These are phyloP conservation scores for Ophiostoma novo-ulmi DNA, from an alignment of 2,329 filamentous ascomycete genomes.

Conservation along the genomic window DNA sequence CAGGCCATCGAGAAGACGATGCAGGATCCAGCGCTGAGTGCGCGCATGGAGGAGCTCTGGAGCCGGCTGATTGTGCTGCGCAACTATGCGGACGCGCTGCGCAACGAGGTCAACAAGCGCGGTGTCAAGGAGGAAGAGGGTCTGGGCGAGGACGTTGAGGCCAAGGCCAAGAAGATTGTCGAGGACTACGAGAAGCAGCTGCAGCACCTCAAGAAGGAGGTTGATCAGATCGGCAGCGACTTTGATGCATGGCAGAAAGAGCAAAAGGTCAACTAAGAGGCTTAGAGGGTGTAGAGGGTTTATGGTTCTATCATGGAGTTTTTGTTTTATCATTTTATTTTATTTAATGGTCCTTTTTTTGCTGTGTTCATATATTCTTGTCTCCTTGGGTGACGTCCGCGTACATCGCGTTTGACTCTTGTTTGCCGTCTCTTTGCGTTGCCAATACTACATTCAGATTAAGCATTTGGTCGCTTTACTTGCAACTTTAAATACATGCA, in stretches of 20 bases:
- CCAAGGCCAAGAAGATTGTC: conserved; percentile 72
- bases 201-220: conserved; percentile 66
- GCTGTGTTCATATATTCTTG: not conserved
- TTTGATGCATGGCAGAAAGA: conserved; percentile 53
- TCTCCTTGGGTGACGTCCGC: not conserved
- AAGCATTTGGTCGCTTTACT: not conserved
- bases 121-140: conserved; percentile 51
- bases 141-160: conserved; percentile 64
- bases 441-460: not conserved
- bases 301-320: not conserved
- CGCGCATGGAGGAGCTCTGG: conserved; percentile 80
- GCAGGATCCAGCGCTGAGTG: conserved; percentile 68
- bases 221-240: conserved; percentile 57
- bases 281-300: not conserved
- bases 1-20: conserved; percentile 62
- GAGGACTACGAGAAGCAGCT: conserved; percentile 79
- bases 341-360: not conserved
- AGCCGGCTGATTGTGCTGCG: conserved; percentile 70
- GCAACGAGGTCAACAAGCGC: conserved; percentile 67
- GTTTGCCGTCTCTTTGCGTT: not conserved
- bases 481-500: not conserved
- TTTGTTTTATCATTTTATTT: conserved; percentile 4
- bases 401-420: not conserved
- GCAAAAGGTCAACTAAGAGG: conserved; percentile 29
- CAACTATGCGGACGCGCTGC: conserved; percentile 66